Evolutionary conservation across 768 basidiomycete species (phyloP).

Genomic region (Tylopilus plumbeoviolaceoides): DNA sequence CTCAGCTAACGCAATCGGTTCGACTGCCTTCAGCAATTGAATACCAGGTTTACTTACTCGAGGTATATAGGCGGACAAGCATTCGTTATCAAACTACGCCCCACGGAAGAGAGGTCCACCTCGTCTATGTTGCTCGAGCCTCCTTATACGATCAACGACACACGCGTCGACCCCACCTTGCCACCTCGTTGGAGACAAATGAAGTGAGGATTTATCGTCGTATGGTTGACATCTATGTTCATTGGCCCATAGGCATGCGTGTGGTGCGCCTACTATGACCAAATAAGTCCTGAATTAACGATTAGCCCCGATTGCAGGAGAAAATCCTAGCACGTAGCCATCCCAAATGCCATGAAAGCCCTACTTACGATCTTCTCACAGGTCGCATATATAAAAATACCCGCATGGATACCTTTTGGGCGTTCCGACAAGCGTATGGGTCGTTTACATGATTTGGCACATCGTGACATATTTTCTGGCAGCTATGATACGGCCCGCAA

Average conservation of each 20-base stretch:
- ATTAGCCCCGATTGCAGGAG: slow-evolving; percentile 29
- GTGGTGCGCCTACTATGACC: slow-evolving; percentile 35
- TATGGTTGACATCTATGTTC: not conserved
- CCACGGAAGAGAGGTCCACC: slow-evolving; percentile 69
- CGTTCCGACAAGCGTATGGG: slow-evolving; percentile 47
- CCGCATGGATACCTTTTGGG: slow-evolving; percentile 48
- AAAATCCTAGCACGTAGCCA: slow-evolving; percentile 40
- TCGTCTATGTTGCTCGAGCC: slow-evolving; percentile 84
- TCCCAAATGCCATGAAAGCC: not conserved
- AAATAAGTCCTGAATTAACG: not conserved
- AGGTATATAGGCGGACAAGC: slow-evolving; percentile 70
- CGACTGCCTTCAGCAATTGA: slow-evolving; percentile 12
- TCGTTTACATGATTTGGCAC: not conserved
- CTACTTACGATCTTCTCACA: slow-evolving; percentile 4
- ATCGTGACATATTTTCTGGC: not conserved
- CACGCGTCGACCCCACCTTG: slow-evolving; percentile 31
- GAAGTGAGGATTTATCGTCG: slow-evolving; percentile 46
- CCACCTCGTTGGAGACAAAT: slow-evolving; percentile 74
- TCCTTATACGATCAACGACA: slow-evolving; percentile 58
- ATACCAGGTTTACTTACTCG: slow-evolving; percentile 6
- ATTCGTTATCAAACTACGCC: slow-evolving; percentile 80
- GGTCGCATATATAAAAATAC: slow-evolving; percentile 31
- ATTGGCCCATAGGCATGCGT: slow-evolving; percentile 47
- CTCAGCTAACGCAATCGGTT: slow-evolving; percentile 70
- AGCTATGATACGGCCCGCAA: slow-evolving; percentile 52